A percentile compares a stretch with the other conserved stretches of the same genome.
Evolutionary conservation across 2,329 filamentous ascomycete genomes (phyloP).

Genomic region (Diaporthe sp.): DNA sequence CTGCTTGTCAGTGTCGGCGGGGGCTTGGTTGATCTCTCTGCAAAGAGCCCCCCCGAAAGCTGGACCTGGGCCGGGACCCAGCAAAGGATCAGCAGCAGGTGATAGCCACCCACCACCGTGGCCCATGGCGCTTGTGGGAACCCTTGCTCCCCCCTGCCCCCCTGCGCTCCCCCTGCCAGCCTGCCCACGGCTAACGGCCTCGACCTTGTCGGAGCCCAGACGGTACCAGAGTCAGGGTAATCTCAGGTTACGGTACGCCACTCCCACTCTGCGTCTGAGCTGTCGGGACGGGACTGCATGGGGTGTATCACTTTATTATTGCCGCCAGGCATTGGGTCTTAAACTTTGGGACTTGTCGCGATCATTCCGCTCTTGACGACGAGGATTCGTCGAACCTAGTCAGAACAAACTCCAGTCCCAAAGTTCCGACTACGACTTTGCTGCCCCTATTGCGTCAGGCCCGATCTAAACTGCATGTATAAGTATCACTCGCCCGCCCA

Average conservation of each 20-base stretch:
- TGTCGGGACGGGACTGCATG: conserved; percentile 36
- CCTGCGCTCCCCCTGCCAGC: not conserved
- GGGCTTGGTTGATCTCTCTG: conserved; percentile 26
- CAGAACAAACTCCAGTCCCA: conserved; percentile 33
- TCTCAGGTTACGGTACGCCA: conserved; percentile 33
- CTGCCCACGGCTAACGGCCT: conserved; percentile 29
- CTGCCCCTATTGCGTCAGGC: conserved; percentile 23
- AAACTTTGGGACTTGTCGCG: conserved; percentile 41
- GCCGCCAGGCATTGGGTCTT: conserved; percentile 37
- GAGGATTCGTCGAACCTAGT: conserved; percentile 30
- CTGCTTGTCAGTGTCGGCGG: conserved; percentile 25
- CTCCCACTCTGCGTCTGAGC: conserved; percentile 22
- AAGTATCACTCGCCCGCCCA: conserved; percentile 36
- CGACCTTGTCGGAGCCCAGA: conserved; percentile 35
- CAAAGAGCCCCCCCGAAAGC: conserved; percentile 19
- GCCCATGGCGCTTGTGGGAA: not conserved
- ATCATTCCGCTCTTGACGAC: conserved; percentile 37
- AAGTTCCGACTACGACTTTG: conserved; percentile 35
- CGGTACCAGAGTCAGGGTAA: conserved; percentile 36
- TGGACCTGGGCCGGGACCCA: conserved; percentile 15
- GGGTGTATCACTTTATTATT: conserved; percentile 31
- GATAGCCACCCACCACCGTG: not conserved
- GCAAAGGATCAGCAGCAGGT: conserved; percentile 26
- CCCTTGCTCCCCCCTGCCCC: not conserved
- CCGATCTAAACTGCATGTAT: conserved; percentile 32